phyloP scores from a whole-genome alignment of 352 stramenopile genomes.

The Pythium brachiatum region DNA sequence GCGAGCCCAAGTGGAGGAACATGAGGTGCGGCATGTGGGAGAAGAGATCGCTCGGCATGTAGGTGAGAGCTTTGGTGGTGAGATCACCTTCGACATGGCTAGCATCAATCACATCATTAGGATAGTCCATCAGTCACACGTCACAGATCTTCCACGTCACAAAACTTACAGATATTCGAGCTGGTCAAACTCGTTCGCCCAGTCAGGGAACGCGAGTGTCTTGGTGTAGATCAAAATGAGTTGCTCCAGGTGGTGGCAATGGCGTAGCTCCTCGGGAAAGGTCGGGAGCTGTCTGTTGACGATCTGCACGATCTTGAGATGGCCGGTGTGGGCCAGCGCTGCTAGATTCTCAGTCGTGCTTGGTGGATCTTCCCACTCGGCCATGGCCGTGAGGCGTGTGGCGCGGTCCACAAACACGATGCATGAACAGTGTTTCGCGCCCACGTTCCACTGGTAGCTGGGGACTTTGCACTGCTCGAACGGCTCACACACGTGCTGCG shows the following conservation, averaged over 20 bases:
- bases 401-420: slow-evolving; percentile 10
- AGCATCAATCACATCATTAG: too few species aligned
- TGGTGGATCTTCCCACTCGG: too few species aligned
- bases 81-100: slow-evolving; percentile 20
- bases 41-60: slow-evolving; percentile 13
- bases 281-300: slow-evolving; percentile 15
- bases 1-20: slow-evolving; percentile 16
- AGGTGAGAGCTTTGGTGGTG: not conserved
- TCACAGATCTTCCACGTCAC: too few species aligned
- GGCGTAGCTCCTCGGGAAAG: slow-evolving; percentile 10
- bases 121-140: too few species aligned
- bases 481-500: not conserved
- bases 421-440: slow-evolving; percentile 15
- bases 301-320: slow-evolving; percentile 21
- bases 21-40: slow-evolving; percentile 11
- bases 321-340: slow-evolving; percentile 9
- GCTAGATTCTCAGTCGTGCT: slow-evolving; percentile 11
- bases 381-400: too few species aligned
- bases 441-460: slow-evolving; percentile 29
- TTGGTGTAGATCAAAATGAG: slow-evolving; percentile 30
- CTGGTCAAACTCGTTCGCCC: slow-evolving; percentile 17
- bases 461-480: slow-evolving; percentile 20
- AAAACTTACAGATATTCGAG: slow-evolving; percentile 25
- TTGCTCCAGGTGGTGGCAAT: not conserved
- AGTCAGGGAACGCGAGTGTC: slow-evolving; percentile 11